Evolutionary conservation across 257 asterid genomes (phyloP).

Genomic region (Nicotiana knightiana): DNA sequence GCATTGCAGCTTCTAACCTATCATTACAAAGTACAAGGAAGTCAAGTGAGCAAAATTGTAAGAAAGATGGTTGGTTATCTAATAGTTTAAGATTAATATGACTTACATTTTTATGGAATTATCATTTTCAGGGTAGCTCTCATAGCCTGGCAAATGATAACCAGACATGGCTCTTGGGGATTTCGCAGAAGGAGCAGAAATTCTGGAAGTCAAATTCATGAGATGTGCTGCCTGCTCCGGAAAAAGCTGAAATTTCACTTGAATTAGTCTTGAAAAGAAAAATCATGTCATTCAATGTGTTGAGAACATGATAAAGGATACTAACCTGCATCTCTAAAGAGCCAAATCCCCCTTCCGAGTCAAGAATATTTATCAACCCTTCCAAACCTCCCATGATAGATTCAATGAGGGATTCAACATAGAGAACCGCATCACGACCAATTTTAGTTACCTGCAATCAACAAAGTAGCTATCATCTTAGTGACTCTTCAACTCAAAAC

Average conservation of each 20-base stretch:
- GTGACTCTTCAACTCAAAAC: constrained; percentile 1
- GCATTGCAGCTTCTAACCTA: constrained; percentile 99
- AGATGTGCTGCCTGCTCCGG: constrained; percentile 99
- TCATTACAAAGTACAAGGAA: constrained; percentile 22
- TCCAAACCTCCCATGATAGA: constrained; percentile 99
- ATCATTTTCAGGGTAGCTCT: constrained; percentile 89
- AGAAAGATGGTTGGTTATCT: background rate
- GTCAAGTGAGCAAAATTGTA: background rate
- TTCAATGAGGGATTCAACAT: constrained; percentile 95
- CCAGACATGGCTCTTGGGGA: constrained; percentile 82
- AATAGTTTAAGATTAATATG: background rate
- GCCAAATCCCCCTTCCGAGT: constrained; percentile 99
- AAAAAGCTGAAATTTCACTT: constrained; percentile 64
- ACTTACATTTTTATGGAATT: constrained; percentile 82
- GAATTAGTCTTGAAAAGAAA: constrained; percentile 24
- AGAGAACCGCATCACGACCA: constrained; percentile 92
- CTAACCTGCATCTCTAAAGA: constrained; percentile 93
- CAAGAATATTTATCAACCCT: constrained; percentile 94
- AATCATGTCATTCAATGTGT: constrained; percentile 14
- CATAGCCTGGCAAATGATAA: constrained; percentile 86
- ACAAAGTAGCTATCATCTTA: constrained; percentile 4
- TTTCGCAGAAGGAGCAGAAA: constrained; percentile 60
- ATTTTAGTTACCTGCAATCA: constrained; percentile 75
- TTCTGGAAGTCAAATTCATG: constrained; percentile 87
- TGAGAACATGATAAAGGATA: constrained; percentile 28